A percentile compares a stretch with the other conserved stretches of the same genome.
These are phyloP conservation scores for Cladophialophora bantiana DNA, from an alignment of 2,329 filamentous ascomycete species.

Conservation along the genomic window DNA sequence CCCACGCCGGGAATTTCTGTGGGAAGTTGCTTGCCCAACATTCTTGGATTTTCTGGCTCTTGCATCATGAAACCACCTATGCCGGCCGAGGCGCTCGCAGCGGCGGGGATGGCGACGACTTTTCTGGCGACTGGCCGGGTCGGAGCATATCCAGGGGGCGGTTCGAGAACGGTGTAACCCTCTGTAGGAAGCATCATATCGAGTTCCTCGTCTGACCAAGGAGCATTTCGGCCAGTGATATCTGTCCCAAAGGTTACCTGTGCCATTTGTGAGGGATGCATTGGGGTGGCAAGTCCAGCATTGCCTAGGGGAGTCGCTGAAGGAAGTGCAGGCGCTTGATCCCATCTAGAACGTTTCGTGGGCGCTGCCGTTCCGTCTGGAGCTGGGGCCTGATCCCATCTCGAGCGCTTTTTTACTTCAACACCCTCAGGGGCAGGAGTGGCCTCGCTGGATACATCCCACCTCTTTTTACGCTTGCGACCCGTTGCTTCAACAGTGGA, in stretches of 20 bases:
- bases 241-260: slow-evolving; percentile 77
- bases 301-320: slow-evolving; percentile 76
- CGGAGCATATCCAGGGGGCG: slow-evolving; percentile 90
- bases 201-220: slow-evolving; percentile 83
- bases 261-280: slow-evolving; percentile 47
- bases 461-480: slow-evolving; percentile 90
- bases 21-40: slow-evolving; percentile 87
- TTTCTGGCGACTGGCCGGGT: slow-evolving; percentile 78
- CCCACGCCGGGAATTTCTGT: slow-evolving; percentile 96
- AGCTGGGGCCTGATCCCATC: slow-evolving; percentile 85
- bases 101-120: slow-evolving; percentile 73
- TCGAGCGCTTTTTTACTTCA: slow-evolving; percentile 76
- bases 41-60: slow-evolving; percentile 82
- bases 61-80: slow-evolving; percentile 94
- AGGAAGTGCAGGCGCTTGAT: slow-evolving; percentile 75
- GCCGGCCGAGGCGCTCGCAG: slow-evolving; percentile 64
- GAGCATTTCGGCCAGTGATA: slow-evolving; percentile 76
- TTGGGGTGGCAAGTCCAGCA: slow-evolving; percentile 75
- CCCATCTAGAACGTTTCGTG: slow-evolving; percentile 87
- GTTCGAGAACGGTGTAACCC: slow-evolving; percentile 90
- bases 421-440: slow-evolving; percentile 59
- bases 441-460: slow-evolving; percentile 76
- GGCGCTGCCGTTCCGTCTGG: slow-evolving; percentile 64
- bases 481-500: slow-evolving; percentile 69
- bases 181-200: slow-evolving; percentile 88